Evolutionary conservation across 495 filamentous ascomycete genomes (phyloP).

Genomic region (Neurospora tetrasperma): DNA sequence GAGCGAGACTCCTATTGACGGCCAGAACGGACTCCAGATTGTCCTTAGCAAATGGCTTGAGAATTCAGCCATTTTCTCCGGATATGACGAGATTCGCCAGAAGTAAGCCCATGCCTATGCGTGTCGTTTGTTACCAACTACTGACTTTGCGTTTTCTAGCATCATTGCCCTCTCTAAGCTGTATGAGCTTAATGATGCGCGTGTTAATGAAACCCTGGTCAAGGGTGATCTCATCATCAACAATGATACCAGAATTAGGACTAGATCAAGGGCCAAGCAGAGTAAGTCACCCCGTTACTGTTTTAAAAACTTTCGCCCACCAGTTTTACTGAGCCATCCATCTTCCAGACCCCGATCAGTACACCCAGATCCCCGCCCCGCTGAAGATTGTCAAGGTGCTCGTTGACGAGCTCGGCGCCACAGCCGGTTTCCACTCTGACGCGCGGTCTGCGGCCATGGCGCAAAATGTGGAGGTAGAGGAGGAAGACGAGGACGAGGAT

Average conservation of each 20-base stretch:
- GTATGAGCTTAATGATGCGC: conserved; percentile 75
- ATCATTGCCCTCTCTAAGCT: conserved; percentile 86
- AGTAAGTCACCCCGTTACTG: conserved; percentile 33
- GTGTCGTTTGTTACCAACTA: neutral
- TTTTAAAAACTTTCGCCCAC: neutral
- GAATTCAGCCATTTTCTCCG: conserved; percentile 89
- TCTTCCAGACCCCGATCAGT: conserved; percentile 67
- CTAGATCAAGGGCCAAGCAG: conserved; percentile 71
- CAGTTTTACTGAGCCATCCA: conserved; percentile 4
- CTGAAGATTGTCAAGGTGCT: conserved; percentile 96
- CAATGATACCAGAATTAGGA: conserved; percentile 78
- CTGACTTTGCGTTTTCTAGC: conserved; percentile 36
- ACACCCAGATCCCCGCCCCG: conserved; percentile 75
- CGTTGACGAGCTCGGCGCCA: conserved; percentile 72
- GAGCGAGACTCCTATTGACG: conserved; percentile 65
- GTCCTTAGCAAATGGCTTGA: conserved; percentile 94
- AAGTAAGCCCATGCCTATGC: conserved; percentile 48
- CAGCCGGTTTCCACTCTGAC: conserved; percentile 35
- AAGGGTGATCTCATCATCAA: conserved; percentile 85
- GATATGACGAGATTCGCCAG: conserved; percentile 92
- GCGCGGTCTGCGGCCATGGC: conserved; percentile 43
- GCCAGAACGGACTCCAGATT: conserved; percentile 68
- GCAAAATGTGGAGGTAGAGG: conserved; percentile 28
- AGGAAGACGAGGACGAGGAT: conserved; percentile 51
- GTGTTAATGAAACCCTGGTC: conserved; percentile 67